Evolutionary conservation across 305 asterid genomes (phyloP).

Genomic region (Plantago lanceolata): DNA sequence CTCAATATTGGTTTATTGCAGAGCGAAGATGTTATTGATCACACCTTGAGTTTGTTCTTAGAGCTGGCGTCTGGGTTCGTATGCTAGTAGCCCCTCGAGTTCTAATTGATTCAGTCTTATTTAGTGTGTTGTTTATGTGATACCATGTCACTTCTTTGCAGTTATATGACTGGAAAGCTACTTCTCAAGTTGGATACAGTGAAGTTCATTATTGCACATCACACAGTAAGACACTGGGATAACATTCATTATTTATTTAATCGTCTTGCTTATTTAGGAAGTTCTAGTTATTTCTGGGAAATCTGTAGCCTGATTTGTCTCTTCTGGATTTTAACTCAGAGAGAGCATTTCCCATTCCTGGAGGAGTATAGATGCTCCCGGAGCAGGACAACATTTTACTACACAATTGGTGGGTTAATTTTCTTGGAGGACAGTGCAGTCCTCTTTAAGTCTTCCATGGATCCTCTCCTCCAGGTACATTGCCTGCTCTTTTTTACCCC

Average conservation of each 20-base stretch:
- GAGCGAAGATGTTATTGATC: constrained; percentile 95
- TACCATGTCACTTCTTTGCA: constrained; percentile 32
- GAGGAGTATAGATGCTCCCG: constrained; percentile 82
- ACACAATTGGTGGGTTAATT: constrained; percentile 82
- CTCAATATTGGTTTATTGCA: constrained; percentile 35
- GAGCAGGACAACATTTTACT: constrained; percentile 89
- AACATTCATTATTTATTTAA: constrained; percentile 3
- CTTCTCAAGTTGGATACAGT: constrained; percentile 91
- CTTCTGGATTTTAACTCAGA: constrained; percentile 39
- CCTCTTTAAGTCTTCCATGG: constrained; percentile 91
- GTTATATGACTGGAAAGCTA: constrained; percentile 93
- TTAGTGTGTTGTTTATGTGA: constrained; percentile 4
- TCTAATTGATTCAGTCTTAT: constrained; percentile 15
- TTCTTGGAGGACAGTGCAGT: constrained; percentile 80
- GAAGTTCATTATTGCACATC: constrained; percentile 80
- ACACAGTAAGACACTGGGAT: constrained; percentile 51
- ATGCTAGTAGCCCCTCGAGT: constrained; percentile 16
- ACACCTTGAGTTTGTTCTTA: constrained; percentile 81
- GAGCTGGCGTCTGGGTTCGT: constrained; percentile 97
- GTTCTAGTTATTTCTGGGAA: constrained; percentile 13
- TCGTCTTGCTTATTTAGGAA: constrained; percentile 17
- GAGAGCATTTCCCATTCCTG: constrained; percentile 90
- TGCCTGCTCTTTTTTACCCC: constrained; percentile 19
- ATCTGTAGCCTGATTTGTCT: constrained; percentile 19
- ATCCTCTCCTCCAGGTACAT: constrained; percentile 73